Evolutionary conservation across 495 filamentous ascomycete species (phyloP).

Genomic region (Darksidea phi): DNA sequence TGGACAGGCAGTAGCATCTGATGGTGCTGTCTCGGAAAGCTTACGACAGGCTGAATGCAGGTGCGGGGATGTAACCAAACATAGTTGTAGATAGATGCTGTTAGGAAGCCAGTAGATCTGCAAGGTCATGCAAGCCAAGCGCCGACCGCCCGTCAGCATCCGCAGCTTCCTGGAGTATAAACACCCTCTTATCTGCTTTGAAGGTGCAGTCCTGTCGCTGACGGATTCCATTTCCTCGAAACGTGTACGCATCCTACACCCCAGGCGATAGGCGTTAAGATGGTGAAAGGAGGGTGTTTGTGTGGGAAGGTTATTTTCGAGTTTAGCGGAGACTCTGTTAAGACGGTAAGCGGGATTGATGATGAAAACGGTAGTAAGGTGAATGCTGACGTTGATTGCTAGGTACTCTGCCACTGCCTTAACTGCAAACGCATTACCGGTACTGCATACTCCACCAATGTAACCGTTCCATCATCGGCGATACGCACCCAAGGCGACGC

Average conservation of each 20-base stretch:
- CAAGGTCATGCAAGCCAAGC: too few species aligned
- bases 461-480: constrained; percentile 18
- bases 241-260: constrained; percentile 1
- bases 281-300: constrained; percentile 28
- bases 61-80: too few species aligned
- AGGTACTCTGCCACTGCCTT: constrained; percentile 36
- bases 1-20: too few species aligned
- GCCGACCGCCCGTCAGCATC: too few species aligned
- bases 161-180: too few species aligned
- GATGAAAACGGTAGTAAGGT: background rate
- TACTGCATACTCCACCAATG: constrained; percentile 25
- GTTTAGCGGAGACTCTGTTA: constrained; percentile 14
- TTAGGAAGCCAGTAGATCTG: too few species aligned
- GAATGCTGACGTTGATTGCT: constrained; percentile 3
- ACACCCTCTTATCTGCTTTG: too few species aligned
- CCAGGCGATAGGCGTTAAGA: constrained; percentile 5
- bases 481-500: constrained; percentile 13
- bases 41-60: too few species aligned
- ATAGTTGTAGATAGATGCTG: too few species aligned
- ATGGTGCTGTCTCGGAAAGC: too few species aligned
- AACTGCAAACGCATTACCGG: constrained; percentile 27
- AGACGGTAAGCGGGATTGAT: constrained; percentile 13
- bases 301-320: constrained; percentile 26
- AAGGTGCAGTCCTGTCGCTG: constrained; percentile 2
- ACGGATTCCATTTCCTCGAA: constrained; percentile 18